Evolutionary conservation across 106 monocot species (phyloP).

Genomic region (Dendrobium huoshanense): DNA sequence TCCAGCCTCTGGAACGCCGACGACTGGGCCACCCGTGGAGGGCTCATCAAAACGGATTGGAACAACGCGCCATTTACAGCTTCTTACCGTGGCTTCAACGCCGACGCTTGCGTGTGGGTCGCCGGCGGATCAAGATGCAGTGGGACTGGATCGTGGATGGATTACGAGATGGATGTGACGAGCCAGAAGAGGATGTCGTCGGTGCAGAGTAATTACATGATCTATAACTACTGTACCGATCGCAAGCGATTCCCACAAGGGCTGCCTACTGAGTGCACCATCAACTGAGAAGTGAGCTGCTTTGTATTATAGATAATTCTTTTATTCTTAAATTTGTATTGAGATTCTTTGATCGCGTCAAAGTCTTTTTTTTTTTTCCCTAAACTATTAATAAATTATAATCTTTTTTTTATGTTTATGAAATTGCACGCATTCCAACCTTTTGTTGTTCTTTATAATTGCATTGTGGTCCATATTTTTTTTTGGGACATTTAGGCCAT

Average conservation of each 20-base stretch:
- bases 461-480: too few species aligned
- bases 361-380: too few species aligned
- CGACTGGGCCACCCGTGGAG: slow-evolving; percentile 25
- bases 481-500: too few species aligned
- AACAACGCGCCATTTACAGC: slow-evolving; percentile 20
- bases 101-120: slow-evolving; percentile 4
- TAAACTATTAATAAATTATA: too few species aligned
- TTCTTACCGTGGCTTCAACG: slow-evolving; percentile 15
- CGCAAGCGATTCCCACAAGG: slow-evolving; percentile 9
- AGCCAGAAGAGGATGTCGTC: neutral
- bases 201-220: slow-evolving; percentile 19
- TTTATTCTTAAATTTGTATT: too few species aligned
- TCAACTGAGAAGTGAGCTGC: neutral
- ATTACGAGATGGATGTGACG: slow-evolving; percentile 2
- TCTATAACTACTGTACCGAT: slow-evolving; percentile 20
- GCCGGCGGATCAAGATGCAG: slow-evolving; percentile 1
- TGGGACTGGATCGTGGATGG: neutral
- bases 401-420: too few species aligned
- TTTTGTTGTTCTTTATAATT: too few species aligned
- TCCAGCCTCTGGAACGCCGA: slow-evolving; percentile 23
- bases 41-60: slow-evolving; percentile 23
- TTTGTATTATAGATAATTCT: too few species aligned
- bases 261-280: neutral
- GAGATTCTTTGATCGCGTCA: too few species aligned
- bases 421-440: too few species aligned